These are phyloP conservation scores for Ophiostoma himal-ulmi DNA, from an alignment of 2,329 filamentous ascomycete genomes.

Conservation along the genomic window DNA sequence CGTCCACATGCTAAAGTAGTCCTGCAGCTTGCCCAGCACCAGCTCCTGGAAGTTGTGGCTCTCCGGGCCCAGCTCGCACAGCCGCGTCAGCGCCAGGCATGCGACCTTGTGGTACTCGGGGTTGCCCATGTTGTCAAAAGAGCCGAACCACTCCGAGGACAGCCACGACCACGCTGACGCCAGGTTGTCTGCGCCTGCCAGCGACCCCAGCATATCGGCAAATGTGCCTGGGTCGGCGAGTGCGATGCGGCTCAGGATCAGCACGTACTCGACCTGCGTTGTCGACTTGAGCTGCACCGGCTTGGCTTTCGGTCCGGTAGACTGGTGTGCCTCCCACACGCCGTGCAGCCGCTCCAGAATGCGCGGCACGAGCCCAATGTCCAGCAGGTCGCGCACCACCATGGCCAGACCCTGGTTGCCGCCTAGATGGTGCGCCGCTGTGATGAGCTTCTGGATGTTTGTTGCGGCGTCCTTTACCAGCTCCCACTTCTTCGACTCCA, in stretches of 20 bases:
- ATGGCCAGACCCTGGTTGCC: slow-evolving; percentile 55
- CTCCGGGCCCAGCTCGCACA: slow-evolving; percentile 51
- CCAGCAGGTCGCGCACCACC: slow-evolving; percentile 61
- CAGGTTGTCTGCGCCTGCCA: slow-evolving; percentile 17
- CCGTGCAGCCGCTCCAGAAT: slow-evolving; percentile 62
- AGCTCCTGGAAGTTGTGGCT: slow-evolving; percentile 42
- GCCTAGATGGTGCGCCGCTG: slow-evolving; percentile 56
- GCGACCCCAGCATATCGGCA: slow-evolving; percentile 49
- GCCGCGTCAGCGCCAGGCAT: slow-evolving; percentile 63
- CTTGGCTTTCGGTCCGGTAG: slow-evolving; percentile 66
- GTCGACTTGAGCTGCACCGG: slow-evolving; percentile 63
- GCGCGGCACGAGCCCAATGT: slow-evolving; percentile 55
- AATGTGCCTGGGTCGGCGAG: slow-evolving; percentile 67
- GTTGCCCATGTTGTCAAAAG: slow-evolving; percentile 63
- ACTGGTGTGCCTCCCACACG: slow-evolving; percentile 69
- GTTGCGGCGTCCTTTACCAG: slow-evolving; percentile 52
- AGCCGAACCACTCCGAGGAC: slow-evolving; percentile 59
- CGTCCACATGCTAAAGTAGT: slow-evolving; percentile 71
- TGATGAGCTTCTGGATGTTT: slow-evolving; percentile 60
- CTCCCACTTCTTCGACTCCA: slow-evolving; percentile 52
- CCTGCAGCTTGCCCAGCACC: slow-evolving; percentile 58
- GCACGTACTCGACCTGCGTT: slow-evolving; percentile 79
- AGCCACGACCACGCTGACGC: slow-evolving; percentile 54
- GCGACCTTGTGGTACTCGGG: slow-evolving; percentile 64
- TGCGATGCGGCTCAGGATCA: slow-evolving; percentile 71